Conservation (phyloP, 176 grass and related monocot genomes). For the Alloteropsis semialata region DNA sequence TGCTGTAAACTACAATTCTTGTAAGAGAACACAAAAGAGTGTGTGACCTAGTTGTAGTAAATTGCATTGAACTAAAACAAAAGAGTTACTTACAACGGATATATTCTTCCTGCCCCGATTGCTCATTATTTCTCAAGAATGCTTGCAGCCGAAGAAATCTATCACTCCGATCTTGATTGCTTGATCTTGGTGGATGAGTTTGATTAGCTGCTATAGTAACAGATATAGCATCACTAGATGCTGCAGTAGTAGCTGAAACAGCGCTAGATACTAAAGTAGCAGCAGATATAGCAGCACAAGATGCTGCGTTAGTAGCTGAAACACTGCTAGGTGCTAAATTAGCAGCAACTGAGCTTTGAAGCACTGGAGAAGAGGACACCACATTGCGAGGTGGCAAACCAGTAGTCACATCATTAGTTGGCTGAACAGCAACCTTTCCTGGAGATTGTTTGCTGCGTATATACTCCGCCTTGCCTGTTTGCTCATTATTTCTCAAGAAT, state of each 20-base stretch:
- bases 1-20: neutral
- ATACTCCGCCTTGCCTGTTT: conserved; percentile 83
- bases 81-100: conserved; percentile 62
- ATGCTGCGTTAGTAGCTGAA: conserved; percentile 25
- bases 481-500: conserved; percentile 73
- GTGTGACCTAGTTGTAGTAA: neutral
- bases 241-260: conserved; percentile 18
- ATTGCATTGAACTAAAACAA: conserved; percentile 5
- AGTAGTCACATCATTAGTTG: conserved; percentile 25
- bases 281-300: conserved; percentile 19
- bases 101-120: conserved; percentile 84
- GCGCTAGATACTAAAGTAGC: conserved; percentile 16
- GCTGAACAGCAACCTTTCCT: conserved; percentile 15
- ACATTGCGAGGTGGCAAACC: conserved; percentile 21
- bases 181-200: conserved; percentile 19
- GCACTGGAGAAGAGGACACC: conserved; percentile 10
- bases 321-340: conserved; percentile 6
- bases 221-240: conserved; percentile 18
- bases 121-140: conserved; percentile 73
- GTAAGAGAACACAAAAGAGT: neutral
- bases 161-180: conserved; percentile 61
- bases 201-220: neutral
- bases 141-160: conserved; percentile 70
- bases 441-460: conserved; percentile 49
- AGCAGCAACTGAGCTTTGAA: conserved; percentile 18